phyloP scores from a whole-genome alignment of 345 rosid species.

The Heritiera fomes region DNA sequence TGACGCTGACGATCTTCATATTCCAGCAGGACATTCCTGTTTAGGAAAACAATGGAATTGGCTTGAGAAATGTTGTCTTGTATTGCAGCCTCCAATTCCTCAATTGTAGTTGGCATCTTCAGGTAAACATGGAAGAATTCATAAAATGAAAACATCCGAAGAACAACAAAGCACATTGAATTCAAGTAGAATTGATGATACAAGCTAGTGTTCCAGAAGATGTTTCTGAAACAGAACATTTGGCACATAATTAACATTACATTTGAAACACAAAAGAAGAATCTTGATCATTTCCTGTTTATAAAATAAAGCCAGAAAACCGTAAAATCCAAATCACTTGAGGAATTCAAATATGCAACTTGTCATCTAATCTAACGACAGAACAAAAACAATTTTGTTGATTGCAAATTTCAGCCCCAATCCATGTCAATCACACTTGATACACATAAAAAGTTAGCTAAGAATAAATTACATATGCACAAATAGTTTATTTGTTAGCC shows the following conservation, averaged over 20 bases:
- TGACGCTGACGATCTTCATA: constrained; percentile 73
- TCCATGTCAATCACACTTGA: background rate
- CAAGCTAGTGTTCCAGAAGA: background rate
- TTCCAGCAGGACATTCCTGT: constrained; percentile 77
- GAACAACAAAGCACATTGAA: background rate
- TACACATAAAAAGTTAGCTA: background rate
- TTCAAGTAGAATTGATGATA: constrained; percentile 10
- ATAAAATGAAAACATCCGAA: background rate
- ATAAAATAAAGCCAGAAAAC: background rate
- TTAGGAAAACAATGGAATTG: constrained; percentile 77
- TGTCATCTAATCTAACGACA: background rate
- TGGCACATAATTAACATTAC: background rate
- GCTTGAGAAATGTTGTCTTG: constrained; percentile 80
- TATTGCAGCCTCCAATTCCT: constrained; percentile 89
- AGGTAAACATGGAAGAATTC: constrained; percentile 11
- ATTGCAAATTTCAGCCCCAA: constrained; percentile 10
- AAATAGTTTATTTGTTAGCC: background rate
- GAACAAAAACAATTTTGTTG: background rate
- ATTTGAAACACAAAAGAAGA: constrained; percentile 2
- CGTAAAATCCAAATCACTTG: background rate
- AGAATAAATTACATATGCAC: background rate
- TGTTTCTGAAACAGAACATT: background rate
- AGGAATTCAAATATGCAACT: background rate
- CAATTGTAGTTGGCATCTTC: constrained; percentile 78
- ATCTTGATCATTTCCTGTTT: background rate